Percentiles rank a stretch among this genome's conserved stretches.
Evolutionary conservation across 352 stramenopile genomes (phyloP).

Genomic region (Globisporangium apiculatum): DNA sequence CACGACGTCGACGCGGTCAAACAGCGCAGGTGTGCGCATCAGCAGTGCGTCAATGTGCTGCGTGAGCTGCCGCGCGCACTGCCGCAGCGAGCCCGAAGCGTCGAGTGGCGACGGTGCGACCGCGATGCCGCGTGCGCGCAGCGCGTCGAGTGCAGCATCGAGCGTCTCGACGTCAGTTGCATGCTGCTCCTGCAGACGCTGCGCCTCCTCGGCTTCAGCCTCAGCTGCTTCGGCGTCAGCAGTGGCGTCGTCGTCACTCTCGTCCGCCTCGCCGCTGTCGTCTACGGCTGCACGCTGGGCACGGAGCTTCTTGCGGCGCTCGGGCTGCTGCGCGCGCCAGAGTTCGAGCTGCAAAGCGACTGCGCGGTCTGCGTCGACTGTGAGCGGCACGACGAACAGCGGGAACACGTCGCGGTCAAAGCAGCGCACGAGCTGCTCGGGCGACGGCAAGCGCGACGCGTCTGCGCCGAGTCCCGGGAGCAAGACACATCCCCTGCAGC

Average conservation of each 20-base stretch:
- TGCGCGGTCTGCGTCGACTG: slow-evolving; percentile 19
- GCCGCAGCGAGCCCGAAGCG: slow-evolving; percentile 21
- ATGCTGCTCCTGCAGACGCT: slow-evolving; percentile 39
- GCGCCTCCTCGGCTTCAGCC: slow-evolving; percentile 32
- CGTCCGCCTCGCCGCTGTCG: slow-evolving; percentile 1
- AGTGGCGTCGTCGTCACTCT: slow-evolving; percentile 5
- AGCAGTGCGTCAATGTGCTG: slow-evolving; percentile 25
- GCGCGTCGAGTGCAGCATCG: slow-evolving; percentile 20
- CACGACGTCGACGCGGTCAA: slow-evolving; percentile 38
- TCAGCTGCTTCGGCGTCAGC: slow-evolving; percentile 27
- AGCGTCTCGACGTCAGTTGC: slow-evolving; percentile 32
- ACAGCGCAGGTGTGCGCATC: slow-evolving; percentile 27
- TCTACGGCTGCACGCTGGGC: slow-evolving; percentile 5
- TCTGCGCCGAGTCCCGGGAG: slow-evolving; percentile 12
- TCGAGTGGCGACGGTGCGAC: slow-evolving; percentile 19
- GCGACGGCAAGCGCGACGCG: slow-evolving; percentile 20
- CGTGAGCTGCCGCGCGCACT: slow-evolving; percentile 25
- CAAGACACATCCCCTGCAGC: not conserved
- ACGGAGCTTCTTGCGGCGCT: slow-evolving; percentile 6
- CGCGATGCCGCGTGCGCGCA: slow-evolving; percentile 30
- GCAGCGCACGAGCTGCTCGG: slow-evolving; percentile 29
- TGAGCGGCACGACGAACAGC: slow-evolving; percentile 37
- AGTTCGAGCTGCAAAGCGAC: slow-evolving; percentile 21
- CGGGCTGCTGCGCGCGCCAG: slow-evolving; percentile 23
- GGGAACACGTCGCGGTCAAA: slow-evolving; percentile 45